Evolutionary conservation across 2,329 filamentous ascomycete genomes (phyloP).

Genomic region (Nigrospora sphaerica): DNA sequence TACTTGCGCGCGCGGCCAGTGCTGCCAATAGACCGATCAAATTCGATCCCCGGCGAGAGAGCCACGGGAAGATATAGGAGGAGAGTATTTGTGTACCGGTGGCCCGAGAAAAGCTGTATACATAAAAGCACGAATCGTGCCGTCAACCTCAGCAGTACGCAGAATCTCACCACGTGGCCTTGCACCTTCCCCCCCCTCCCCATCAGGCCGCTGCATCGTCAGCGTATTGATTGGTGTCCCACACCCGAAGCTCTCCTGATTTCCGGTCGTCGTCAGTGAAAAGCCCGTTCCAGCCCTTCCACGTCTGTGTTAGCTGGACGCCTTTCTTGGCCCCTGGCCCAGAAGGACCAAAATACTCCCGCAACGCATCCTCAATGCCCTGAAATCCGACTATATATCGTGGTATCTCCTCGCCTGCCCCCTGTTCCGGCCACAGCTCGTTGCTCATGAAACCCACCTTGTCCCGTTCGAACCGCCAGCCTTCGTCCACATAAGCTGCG

Average conservation of each 20-base stretch:
- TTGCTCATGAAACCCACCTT: slow-evolving; percentile 48
- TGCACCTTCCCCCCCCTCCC: too few relatives aligned
- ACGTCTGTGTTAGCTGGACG: slow-evolving; percentile 38
- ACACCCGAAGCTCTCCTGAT: slow-evolving; percentile 50
- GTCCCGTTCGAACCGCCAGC: slow-evolving; percentile 77
- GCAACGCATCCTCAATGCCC: slow-evolving; percentile 42
- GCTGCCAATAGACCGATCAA: too few relatives aligned
- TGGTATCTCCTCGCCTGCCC: slow-evolving; percentile 32
- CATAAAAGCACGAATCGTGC: too few relatives aligned
- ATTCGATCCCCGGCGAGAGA: too few relatives aligned
- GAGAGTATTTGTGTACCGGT: too few relatives aligned
- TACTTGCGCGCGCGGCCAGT: too few relatives aligned
- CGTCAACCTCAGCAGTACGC: too few relatives aligned
- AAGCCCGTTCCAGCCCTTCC: slow-evolving; percentile 52
- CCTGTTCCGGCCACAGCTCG: slow-evolving; percentile 40
- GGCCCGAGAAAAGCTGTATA: too few relatives aligned
- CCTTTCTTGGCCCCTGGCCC: slow-evolving; percentile 31
- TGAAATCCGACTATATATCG: slow-evolving; percentile 56
- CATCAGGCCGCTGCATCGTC: neutral
- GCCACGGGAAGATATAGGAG: too few relatives aligned
- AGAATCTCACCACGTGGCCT: too few relatives aligned
- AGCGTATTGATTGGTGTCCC: slow-evolving; percentile 29
- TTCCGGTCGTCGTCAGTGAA: slow-evolving; percentile 57
- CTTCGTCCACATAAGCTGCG: slow-evolving; percentile 73
- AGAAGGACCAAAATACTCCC: slow-evolving; percentile 33